phyloP scores from a whole-genome alignment of 2,329 filamentous ascomycete species.

The Trichoderma sp. region DNA sequence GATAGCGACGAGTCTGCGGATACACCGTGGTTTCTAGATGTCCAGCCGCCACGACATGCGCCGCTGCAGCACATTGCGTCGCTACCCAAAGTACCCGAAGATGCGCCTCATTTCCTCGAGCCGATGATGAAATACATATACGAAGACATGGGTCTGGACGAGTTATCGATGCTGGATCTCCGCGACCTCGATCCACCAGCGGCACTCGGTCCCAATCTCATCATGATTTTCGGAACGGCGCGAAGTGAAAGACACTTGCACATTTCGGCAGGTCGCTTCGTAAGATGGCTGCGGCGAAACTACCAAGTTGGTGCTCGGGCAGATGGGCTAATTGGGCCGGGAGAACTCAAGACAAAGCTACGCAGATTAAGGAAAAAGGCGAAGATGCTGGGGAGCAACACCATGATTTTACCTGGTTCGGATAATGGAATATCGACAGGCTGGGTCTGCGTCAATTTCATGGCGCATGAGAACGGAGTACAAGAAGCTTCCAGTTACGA shows the following conservation, averaged over 20 bases:
- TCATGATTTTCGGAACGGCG: conserved; percentile 91
- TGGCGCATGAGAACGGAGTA: conserved; percentile 59
- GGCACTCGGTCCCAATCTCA: conserved; percentile 79
- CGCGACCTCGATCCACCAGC: conserved; percentile 81
- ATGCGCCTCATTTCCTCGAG: conserved; percentile 68
- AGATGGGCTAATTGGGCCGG: conserved; percentile 83
- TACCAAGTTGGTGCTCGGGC: conserved; percentile 73
- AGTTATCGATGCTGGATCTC: conserved; percentile 76
- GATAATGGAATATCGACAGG: conserved; percentile 90
- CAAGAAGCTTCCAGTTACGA: conserved; percentile 45
- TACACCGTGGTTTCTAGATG: conserved; percentile 84
- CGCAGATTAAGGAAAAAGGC: conserved; percentile 76
- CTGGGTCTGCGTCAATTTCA: conserved; percentile 94
- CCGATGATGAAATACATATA: conserved; percentile 75
- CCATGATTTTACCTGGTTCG: conserved; percentile 59
- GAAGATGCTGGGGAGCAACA: conserved; percentile 72
- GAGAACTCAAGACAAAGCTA: conserved; percentile 86
- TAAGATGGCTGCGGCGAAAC: conserved; percentile 75
- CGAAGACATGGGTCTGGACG: conserved; percentile 81
- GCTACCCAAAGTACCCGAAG: conserved; percentile 57
- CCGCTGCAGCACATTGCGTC: conserved; percentile 46
- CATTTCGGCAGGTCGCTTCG: conserved; percentile 83
- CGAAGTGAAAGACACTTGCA: conserved; percentile 92
- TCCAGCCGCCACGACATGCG: conserved; percentile 56
- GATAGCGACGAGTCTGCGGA: conserved; percentile 36